These are phyloP conservation scores for Steccherinum ochraceum DNA, from an alignment of 768 basidiomycete species.

Conservation along the genomic window DNA sequence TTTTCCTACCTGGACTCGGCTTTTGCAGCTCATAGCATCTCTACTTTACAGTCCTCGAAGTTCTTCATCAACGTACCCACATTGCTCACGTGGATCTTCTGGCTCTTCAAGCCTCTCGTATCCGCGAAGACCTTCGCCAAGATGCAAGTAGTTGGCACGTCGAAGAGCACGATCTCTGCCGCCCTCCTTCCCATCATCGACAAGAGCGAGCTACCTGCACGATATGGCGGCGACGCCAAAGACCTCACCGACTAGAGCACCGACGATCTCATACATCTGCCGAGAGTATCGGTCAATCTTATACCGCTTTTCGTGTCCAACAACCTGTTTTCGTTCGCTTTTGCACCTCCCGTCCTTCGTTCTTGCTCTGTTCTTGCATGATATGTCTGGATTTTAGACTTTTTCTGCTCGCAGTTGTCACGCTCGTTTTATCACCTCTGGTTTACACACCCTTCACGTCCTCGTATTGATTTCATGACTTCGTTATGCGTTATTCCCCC, in stretches of 20 bases:
- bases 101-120: constrained; percentile 72
- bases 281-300: no score
- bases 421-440: no score
- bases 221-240: constrained; percentile 64
- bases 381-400: no score
- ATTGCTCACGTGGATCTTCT: constrained; percentile 76
- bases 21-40: neutral
- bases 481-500: no score
- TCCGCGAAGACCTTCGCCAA: constrained; percentile 72
- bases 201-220: constrained; percentile 50
- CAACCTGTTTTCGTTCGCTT: no score
- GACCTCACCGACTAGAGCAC: constrained; percentile 39
- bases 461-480: no score
- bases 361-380: no score
- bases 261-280: no score
- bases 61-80: constrained; percentile 81
- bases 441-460: no score
- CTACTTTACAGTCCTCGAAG: constrained; percentile 48
- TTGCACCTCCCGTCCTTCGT: no score
- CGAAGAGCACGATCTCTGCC: constrained; percentile 50
- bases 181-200: constrained; percentile 56
- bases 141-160: constrained; percentile 71
- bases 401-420: no score
- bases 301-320: no score
- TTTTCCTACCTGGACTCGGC: neutral